Base-by-base conservation (phyloP, 1,284 basidiomycete genomes). In the Phlebopus sp. region DNA sequence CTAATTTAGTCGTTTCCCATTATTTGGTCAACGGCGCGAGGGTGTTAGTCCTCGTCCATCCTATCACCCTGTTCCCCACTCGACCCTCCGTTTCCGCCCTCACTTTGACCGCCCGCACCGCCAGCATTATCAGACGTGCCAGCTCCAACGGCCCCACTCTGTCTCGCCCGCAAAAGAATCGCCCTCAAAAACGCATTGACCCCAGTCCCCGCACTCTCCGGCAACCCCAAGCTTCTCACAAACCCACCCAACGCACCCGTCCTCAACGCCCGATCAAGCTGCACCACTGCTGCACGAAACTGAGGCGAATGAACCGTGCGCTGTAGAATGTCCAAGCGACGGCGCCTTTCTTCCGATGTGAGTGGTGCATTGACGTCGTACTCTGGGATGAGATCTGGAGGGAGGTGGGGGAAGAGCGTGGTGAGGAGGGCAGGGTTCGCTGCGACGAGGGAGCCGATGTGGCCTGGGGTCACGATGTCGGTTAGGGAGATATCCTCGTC, bases 151-250 rank as follows among this genome's bases (percentile, higher is more conserved):
- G 46, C 52, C 29, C 42, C 51, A n/a, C 59, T 64, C 45, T 79
- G 76, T 46, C 73, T 70, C n/a, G 84, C 86, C 62, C 90, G 86
- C 49, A 86, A 84, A 51, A 78, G 79, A 19, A 92, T 75, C 5
- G 88, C 87, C 38, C 78, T 73, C 61, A 92, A 69, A 66, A 91
- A 92, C 2, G 85, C 78, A 40, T 73, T 78, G 5, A 90, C 72
- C 4, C 88, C 78, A 1, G 76, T 76, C 0, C 88, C 89, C 4
- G 89, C 89, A 55, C 87, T 86, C 59, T 84, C 85, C 0, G 88
- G 87, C 27, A 92, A 67, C 2, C 89, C 89, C 5, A 92, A 69
- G n/a, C 78, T 75, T 37, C 82, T 71, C 25, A 91, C 86, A 6
- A 91, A 70, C 1, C 76, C 79, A 9, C 84, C 84, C 2, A 91